Percentiles rank a stretch among this genome's conserved stretches.
Conservation (phyloP, 1,284 basidiomycete species). For the Athelia psychrophila region DNA sequence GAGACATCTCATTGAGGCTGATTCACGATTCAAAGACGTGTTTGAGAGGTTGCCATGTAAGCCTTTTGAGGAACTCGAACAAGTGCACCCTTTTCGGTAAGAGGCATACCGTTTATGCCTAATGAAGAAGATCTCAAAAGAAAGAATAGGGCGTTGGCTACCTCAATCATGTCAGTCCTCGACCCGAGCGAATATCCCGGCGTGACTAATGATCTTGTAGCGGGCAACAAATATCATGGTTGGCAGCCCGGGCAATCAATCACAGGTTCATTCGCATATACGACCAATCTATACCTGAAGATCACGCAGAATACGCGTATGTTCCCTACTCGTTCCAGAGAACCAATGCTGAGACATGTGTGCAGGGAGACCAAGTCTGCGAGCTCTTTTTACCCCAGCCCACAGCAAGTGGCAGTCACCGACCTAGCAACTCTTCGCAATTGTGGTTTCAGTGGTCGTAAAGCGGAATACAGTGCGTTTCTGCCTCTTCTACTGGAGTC, state of each 20-base stretch:
- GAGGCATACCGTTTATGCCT: slow-evolving; percentile 3
- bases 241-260: slow-evolving; percentile 84
- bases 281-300: slow-evolving; percentile 71
- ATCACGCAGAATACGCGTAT: slow-evolving; percentile 42
- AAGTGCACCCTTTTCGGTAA: slow-evolving; percentile 74
- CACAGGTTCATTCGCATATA: slow-evolving; percentile 80
- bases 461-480: slow-evolving; percentile 79
- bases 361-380: slow-evolving; percentile 14
- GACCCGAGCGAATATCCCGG: not conserved
- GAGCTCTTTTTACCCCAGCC: slow-evolving; percentile 62
- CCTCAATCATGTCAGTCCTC: slow-evolving; percentile 56
- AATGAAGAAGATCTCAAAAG: not conserved
- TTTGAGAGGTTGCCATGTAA: slow-evolving; percentile 67
- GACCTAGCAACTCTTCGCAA: slow-evolving; percentile 58
- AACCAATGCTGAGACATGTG: not conserved
- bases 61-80: slow-evolving; percentile 72
- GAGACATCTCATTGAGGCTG: slow-evolving; percentile 63
- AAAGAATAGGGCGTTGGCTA: slow-evolving; percentile 52
- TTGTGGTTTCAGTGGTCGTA: slow-evolving; percentile 77
- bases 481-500: not conserved
- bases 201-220: slow-evolving; percentile 28
- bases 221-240: slow-evolving; percentile 90
- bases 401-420: slow-evolving; percentile 61
- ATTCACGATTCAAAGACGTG: slow-evolving; percentile 69
- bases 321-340: slow-evolving; percentile 6